These are phyloP conservation scores for Penicillium sp. DNA, from an alignment of 2,329 filamentous ascomycete genomes.

Conservation along the genomic window DNA sequence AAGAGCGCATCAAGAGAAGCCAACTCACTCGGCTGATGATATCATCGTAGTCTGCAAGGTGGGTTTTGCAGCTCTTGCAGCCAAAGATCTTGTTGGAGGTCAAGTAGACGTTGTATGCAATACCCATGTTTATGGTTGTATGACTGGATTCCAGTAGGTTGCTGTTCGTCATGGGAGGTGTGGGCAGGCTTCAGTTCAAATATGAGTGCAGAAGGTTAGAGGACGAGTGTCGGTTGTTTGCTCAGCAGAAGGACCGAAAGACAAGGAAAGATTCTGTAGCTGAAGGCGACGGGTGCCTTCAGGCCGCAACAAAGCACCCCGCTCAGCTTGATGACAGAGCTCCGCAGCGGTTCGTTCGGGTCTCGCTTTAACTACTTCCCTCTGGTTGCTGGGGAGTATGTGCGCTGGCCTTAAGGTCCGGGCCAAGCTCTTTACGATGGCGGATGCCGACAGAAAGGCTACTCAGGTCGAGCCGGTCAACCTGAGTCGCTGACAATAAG, in stretches of 20 bases:
- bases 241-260: not conserved
- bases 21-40: conserved; percentile 89
- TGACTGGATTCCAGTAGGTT: conserved; percentile 5
- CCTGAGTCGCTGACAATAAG: conserved; percentile 25
- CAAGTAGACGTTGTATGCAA: conserved; percentile 90
- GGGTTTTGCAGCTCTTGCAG: conserved; percentile 93
- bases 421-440: not conserved
- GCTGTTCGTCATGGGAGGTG: not conserved
- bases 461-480: conserved; percentile 1
- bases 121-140: conserved; percentile 66
- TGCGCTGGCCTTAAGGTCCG: not conserved
- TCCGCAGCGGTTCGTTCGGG: not conserved
- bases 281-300: not conserved
- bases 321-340: not conserved
- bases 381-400: not conserved
- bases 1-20: not conserved
- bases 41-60: conserved; percentile 92
- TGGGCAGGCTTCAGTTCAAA: not conserved
- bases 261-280: not conserved
- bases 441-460: not conserved
- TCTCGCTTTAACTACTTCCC: not conserved
- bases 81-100: conserved; percentile 86
- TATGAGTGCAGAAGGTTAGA: not conserved
- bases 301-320: not conserved
- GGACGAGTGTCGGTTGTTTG: not conserved